Percentiles rank a stretch among this genome's conserved stretches.
Evolutionary conservation across 495 filamentous ascomycete species (phyloP).

Genomic region (Physcia stellaris): DNA sequence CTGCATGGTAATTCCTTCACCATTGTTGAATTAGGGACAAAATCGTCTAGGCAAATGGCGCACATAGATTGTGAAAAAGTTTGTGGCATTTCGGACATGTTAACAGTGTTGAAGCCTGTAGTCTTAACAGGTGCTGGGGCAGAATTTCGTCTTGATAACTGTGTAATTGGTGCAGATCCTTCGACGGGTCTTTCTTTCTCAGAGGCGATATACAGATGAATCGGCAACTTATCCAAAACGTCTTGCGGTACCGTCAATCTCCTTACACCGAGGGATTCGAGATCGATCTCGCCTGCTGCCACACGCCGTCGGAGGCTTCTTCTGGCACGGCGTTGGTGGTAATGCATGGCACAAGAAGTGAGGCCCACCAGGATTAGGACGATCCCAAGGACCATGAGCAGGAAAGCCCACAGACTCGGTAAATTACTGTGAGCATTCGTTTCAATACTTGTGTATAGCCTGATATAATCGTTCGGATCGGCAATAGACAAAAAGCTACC

Average conservation of each 20-base stretch:
- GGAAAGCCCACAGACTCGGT: constrained; percentile 69
- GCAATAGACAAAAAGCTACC: constrained; percentile 37
- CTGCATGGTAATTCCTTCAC: constrained; percentile 78
- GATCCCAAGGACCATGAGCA: constrained; percentile 65
- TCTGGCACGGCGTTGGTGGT: constrained; percentile 54
- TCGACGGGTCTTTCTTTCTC: constrained; percentile 14
- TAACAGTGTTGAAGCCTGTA: neutral
- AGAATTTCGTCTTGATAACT: neutral
- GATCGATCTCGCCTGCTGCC: constrained; percentile 58
- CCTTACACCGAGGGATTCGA: constrained; percentile 70
- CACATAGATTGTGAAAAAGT: constrained; percentile 58
- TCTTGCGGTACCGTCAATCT: constrained; percentile 54
- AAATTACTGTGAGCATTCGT: constrained; percentile 27
- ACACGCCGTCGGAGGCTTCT: constrained; percentile 52
- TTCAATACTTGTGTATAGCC: constrained; percentile 51
- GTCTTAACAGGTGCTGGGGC: neutral
- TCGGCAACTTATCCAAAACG: constrained; percentile 54
- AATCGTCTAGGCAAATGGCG: constrained; percentile 77
- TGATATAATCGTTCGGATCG: constrained; percentile 28
- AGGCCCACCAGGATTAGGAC: constrained; percentile 49
- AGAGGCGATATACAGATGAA: constrained; percentile 51
- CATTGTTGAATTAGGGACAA: constrained; percentile 45
- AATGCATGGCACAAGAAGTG: constrained; percentile 60
- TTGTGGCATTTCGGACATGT: constrained; percentile 1
- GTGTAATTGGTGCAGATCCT: constrained; percentile 13